These are phyloP conservation scores for Anastatica hierochuntica DNA, from an alignment of 345 rosid species.

Conservation along the genomic window DNA sequence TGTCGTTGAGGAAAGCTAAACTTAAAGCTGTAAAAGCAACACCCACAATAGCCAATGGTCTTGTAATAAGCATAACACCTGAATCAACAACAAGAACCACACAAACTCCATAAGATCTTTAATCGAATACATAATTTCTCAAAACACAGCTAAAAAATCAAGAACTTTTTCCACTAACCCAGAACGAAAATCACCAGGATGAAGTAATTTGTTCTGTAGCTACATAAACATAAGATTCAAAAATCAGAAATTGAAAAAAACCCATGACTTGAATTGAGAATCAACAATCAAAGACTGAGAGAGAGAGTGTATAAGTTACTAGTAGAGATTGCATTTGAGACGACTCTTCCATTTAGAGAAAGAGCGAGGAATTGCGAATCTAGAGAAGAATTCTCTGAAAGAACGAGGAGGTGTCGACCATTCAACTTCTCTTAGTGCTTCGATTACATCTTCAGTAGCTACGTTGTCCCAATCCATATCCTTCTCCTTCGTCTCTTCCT, in stretches of 20 bases:
- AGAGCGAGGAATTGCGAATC: slow-evolving; percentile 32
- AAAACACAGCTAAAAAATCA: background rate
- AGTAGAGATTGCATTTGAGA: slow-evolving; percentile 32
- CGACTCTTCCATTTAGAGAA: slow-evolving; percentile 30
- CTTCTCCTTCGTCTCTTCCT: background rate
- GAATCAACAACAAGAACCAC: slow-evolving; percentile 2
- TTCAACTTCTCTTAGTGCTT: too few species aligned
- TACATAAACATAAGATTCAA: background rate
- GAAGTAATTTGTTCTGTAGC: slow-evolving; percentile 29
- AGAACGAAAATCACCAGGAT: slow-evolving; percentile 20
- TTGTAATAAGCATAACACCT: slow-evolving; percentile 25
- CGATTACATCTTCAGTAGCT: slow-evolving; percentile 30
- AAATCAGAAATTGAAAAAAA: too few species aligned
- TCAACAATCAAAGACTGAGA: too few species aligned
- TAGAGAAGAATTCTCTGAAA: slow-evolving; percentile 25
- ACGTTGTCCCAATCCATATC: slow-evolving; percentile 32
- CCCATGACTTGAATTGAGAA: background rate
- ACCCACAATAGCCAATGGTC: slow-evolving; percentile 26
- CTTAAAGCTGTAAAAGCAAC: slow-evolving; percentile 24
- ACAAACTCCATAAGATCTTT: background rate
- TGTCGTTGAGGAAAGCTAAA: slow-evolving; percentile 29
- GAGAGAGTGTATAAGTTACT: slow-evolving; percentile 14
- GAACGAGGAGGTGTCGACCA: slow-evolving; percentile 33
- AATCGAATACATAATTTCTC: background rate
- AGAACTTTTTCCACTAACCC: too few species aligned